phyloP scores from a whole-genome alignment of 176 grass and related monocot genomes.

The Oryza australiensis region DNA sequence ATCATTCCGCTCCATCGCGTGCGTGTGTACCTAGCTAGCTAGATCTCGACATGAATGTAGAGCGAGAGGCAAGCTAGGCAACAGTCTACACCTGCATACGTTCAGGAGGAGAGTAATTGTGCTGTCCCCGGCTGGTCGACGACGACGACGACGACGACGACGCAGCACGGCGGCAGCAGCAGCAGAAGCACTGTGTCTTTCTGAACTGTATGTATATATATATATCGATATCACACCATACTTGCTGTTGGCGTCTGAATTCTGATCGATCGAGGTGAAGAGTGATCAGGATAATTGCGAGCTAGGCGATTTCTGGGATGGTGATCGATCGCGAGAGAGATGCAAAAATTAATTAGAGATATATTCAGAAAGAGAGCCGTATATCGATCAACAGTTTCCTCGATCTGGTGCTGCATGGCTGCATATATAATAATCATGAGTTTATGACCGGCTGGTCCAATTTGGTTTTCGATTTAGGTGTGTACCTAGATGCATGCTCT shows the following conservation, averaged over 20 bases:
- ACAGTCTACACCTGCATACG: too few species aligned
- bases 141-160: background rate
- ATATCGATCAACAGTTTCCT: constrained; percentile 4
- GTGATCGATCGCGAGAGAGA: background rate
- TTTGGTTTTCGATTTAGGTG: background rate
- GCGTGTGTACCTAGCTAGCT: background rate
- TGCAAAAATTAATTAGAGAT: background rate
- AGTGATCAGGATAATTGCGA: background rate
- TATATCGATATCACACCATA: too few species aligned
- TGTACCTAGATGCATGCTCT: background rate
- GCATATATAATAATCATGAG: background rate
- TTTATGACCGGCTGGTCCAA: background rate
- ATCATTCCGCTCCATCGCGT: background rate
- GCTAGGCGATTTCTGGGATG: background rate
- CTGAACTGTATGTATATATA: too few species aligned
- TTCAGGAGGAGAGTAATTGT: too few species aligned
- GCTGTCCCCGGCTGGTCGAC: too few species aligned
- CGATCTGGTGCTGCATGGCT: background rate
- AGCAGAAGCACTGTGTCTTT: background rate
- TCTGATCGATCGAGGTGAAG: background rate
- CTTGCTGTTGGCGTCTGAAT: background rate
- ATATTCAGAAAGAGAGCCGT: background rate
- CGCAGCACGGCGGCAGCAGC: background rate
- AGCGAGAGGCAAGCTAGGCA: too few species aligned
- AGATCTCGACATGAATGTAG: background rate